Base-by-base conservation (phyloP, 257 asterid genomes). In the Solanum pinnatisectum region DNA sequence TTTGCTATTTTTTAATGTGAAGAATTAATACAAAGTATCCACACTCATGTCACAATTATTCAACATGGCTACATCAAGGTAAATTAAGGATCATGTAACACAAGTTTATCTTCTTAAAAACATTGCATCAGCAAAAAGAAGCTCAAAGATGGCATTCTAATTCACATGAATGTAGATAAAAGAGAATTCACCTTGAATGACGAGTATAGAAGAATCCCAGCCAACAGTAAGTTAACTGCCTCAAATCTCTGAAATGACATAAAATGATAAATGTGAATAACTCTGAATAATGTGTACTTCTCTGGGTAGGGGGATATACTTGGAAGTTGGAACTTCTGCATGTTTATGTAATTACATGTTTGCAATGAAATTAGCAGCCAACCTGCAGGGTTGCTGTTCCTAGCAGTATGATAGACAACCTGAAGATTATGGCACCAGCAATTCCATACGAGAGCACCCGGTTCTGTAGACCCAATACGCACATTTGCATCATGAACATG, bases 341-440 rank as follows among this genome's bases (percentile, higher is more conserved):
- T 74, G 88, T 49, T 49, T 56, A 49, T 87, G 25, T 82, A 86
- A 3, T 81, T 44, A 89, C 85, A 79, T 79, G 40, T 44, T 44
- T 79, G 67, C 33, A 18, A 59, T 68, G 89, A 10, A 67, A 83
- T 77, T 33, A 25, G 87, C 67, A 92, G 91, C 85, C 88, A 87
- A 97, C 99, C 99, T 97, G 99, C 91, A 97, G 93, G 44, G 99
- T 95, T 87, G 96, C 99, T 85, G 98, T 92, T 90, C 99, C 99
- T 44, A 97, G 98, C 91, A 97, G 98, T 89, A 97, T 97, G 92
- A 97, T 87, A 30, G 99, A 87, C 87, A 92, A 90, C 23, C 99
- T 91, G 91, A 97, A 96, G 91, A 97, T 60, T 87, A 97, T 78
- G 65, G 99, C 99, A 87, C 99, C 99, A 82, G 96, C 98, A 91